Evolutionary conservation across 2,329 filamentous ascomycete species (phyloP).

Genomic region (Curvularia sp.): DNA sequence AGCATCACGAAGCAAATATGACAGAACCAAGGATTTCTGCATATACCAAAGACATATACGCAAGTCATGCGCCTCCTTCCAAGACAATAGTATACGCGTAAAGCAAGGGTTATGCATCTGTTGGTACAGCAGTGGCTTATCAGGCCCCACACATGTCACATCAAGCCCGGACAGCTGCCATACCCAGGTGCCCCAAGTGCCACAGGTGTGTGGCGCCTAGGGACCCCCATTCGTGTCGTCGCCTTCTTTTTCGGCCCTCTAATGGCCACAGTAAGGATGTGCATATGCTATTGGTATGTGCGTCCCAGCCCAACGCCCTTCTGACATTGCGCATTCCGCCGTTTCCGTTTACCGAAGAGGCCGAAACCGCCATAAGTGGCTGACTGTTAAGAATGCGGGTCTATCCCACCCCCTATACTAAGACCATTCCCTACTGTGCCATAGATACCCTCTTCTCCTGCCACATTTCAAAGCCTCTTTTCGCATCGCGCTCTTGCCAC

Average conservation of each 20-base stretch:
- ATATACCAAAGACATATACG: not conserved
- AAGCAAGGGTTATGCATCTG: slow-evolving; percentile 18
- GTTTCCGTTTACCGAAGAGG: slow-evolving; percentile 13
- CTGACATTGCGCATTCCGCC: slow-evolving; percentile 8
- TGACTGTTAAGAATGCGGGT: slow-evolving; percentile 10
- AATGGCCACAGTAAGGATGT: slow-evolving; percentile 4
- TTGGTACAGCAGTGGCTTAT: slow-evolving; percentile 23
- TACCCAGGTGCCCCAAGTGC: slow-evolving; percentile 8
- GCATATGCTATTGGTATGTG: slow-evolving; percentile 3
- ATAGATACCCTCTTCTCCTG: slow-evolving; percentile 14
- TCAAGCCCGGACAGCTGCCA: slow-evolving; percentile 2
- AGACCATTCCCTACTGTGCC: slow-evolving; percentile 9
- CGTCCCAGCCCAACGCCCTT: slow-evolving; percentile 1
- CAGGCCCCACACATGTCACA: slow-evolving; percentile 13
- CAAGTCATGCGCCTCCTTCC: slow-evolving; percentile 29
- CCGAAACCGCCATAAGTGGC: not conserved
- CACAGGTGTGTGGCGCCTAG: slow-evolving; percentile 28
- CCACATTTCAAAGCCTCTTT: slow-evolving; percentile 16
- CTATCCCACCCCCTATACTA: not conserved
- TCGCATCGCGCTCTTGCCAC: slow-evolving; percentile 9
- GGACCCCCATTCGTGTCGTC: slow-evolving; percentile 4
- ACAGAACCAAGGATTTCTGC: not conserved
- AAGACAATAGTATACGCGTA: slow-evolving; percentile 31
- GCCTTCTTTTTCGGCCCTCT: slow-evolving; percentile 4
- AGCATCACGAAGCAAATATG: not conserved